Evolutionary conservation across 2,329 filamentous ascomycete genomes (phyloP), one percentile per base, ranked within the genome.

Genomic region (Coniochaeta sp.): DNA sequence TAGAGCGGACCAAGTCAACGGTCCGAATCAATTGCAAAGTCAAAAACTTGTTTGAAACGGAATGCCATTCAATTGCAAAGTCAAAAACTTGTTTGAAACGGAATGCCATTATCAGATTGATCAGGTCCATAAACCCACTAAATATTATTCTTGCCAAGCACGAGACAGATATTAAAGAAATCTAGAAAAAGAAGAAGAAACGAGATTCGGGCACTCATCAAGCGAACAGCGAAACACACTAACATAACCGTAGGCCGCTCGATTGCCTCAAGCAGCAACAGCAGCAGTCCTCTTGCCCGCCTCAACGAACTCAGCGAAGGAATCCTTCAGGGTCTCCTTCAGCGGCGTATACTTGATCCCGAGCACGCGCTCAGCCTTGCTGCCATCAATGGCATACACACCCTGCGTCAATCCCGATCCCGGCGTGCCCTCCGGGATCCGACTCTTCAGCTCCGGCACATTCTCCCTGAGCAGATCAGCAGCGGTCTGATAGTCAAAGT

Each of bases 401-500:
- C 5, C 26, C 24, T 31, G 26, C 52, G 26, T 31, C 47, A 36
- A 36, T 9, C 34, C 34, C 34, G 34, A 6, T 12, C 63, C 65
- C 1, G 60, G 62, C 34, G 14, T 59, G 8, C 65, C 65, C 31
- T 38, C 52, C 8, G 65, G 63, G 12, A 66, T 57, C 11, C 59
- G 58, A 24, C 47, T 44, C 1, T 24, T 36, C 11, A 65, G 43
- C 58, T 64, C 60, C 6, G 66, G 66, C 17, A 65, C 36, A 6
- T 56, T 55, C 8, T 62, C 58, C 24, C 66, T 59, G 14, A 64
- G 47, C 17, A 59, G 40, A 59, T 68, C 67, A n/a, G 58, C 62
- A 1, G 60, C 64, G 16, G 50, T 63, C 63, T 67, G 67, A 40
- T 64, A 68, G 43, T 65, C 62, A 36, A 67, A 65, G 28, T 66